Conservation (phyloP, 805 yeast species). For the Cyberlindnera amylophila region DNA sequence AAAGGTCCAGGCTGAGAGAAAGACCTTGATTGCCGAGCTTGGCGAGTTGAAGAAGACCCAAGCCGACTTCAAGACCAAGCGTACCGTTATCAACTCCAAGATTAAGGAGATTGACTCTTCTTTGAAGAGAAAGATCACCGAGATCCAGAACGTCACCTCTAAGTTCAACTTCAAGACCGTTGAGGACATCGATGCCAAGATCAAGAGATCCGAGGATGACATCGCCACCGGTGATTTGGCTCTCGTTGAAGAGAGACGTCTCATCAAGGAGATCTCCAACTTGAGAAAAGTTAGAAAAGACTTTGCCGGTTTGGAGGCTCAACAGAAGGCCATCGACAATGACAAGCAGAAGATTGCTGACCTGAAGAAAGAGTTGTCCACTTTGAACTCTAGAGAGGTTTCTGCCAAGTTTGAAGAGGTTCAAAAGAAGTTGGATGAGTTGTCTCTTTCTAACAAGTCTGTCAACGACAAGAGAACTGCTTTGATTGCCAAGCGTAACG, state of each 20-base stretch:
- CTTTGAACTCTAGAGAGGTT: slow-evolving; percentile 56
- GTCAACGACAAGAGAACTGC: slow-evolving; percentile 63
- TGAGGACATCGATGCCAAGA: slow-evolving; percentile 65
- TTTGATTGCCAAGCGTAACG: slow-evolving; percentile 62
- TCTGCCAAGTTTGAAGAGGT: slow-evolving; percentile 64
- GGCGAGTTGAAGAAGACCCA: slow-evolving; percentile 43
- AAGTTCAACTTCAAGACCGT: slow-evolving; percentile 65
- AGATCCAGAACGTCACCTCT: slow-evolving; percentile 67
- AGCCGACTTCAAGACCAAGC: slow-evolving; percentile 43
- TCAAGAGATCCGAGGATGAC: slow-evolving; percentile 61
- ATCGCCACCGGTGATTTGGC: slow-evolving; percentile 77
- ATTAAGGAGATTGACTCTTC: slow-evolving; percentile 65
- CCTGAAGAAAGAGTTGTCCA: slow-evolving; percentile 62
- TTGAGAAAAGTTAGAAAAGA: slow-evolving; percentile 80
- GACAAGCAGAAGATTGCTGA: slow-evolving; percentile 74
- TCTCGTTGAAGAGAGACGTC: slow-evolving; percentile 86
- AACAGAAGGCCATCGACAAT: slow-evolving; percentile 74
- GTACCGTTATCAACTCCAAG: slow-evolving; percentile 52
- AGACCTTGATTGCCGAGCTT: slow-evolving; percentile 48
- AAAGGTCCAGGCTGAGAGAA: slow-evolving; percentile 45
- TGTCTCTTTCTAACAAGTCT: slow-evolving; percentile 56
- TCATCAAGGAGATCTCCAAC: slow-evolving; percentile 78
- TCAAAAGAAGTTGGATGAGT: slow-evolving; percentile 65
- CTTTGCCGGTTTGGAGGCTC: slow-evolving; percentile 66
- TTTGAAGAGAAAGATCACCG: slow-evolving; percentile 71